Conservation (phyloP, 2,329 filamentous ascomycete species). For the Fusarium fracticaudum region DNA sequence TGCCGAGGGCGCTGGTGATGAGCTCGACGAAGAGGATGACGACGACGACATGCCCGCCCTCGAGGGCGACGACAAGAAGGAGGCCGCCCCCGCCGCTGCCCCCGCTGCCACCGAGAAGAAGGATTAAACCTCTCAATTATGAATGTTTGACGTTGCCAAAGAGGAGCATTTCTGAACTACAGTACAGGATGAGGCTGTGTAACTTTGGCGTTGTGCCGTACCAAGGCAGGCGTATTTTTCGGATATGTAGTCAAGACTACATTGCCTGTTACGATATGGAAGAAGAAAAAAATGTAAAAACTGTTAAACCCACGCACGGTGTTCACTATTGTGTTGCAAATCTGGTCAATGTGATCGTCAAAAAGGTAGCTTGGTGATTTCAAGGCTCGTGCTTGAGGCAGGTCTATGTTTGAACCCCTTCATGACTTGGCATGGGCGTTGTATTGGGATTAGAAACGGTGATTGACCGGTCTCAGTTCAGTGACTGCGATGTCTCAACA, state of each 20-base stretch:
- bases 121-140: constrained; percentile 42
- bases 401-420: not conserved
- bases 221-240: constrained; percentile 33
- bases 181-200: constrained; percentile 34
- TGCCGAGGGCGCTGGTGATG: constrained; percentile 57
- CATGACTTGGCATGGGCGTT: not conserved
- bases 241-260: constrained; percentile 29
- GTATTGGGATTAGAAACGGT: not conserved
- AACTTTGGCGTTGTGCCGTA: constrained; percentile 40
- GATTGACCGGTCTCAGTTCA: not conserved
- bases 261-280: constrained; percentile 37
- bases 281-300: constrained; percentile 35
- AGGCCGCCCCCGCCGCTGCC: constrained; percentile 44
- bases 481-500: not conserved
- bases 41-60: constrained; percentile 89
- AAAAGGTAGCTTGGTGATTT: not conserved
- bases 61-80: constrained; percentile 67
- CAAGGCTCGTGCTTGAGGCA: not conserved
- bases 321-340: not conserved
- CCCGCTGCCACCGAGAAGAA: constrained; percentile 52
- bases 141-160: constrained; percentile 31
- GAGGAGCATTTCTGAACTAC: constrained; percentile 33
- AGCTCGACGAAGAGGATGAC: constrained; percentile 66
- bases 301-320: constrained; percentile 23
- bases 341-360: not conserved